Base-by-base conservation (phyloP, 495 filamentous ascomycete species). In the Cairneyella variabilis region DNA sequence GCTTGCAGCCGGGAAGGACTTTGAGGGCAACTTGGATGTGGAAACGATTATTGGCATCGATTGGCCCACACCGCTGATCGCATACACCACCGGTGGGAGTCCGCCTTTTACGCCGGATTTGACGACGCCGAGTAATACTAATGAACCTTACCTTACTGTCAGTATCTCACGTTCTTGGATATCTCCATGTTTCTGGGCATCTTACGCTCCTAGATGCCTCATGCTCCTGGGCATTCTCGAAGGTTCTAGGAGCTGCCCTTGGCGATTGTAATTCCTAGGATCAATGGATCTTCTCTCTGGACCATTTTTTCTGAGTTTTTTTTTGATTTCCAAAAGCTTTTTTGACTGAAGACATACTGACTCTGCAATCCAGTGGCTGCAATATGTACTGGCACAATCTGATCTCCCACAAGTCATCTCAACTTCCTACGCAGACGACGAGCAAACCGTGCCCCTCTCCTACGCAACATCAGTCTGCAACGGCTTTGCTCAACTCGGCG, bases 11-110 rank as follows among this genome's bases (percentile, higher is more conserved):
- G 60, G 71, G 18, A 69, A 69, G 16, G 70, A 71, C 52, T 64
- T 71, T n/a, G 88, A 92, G 62, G 87, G 85, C 22, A 86, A 83
- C 38, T 70, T 91, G 14, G 87, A 91, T 54, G 72, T 88, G 1
- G 79, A 91, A 55, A 90, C 89, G 55, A 76, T 82, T 27, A 64
- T 86, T 34, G 67, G 77, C 0, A 62, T 91, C 21, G 76, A 71
- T 14, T 79, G 82, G 50, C 77, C 81, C 17, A 67, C 82, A 1
- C 66, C 79, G 12, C 71, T 79, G 7, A 76, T 74, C 2, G 88
- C 78, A 64, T 90, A 84, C 62, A 78, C 75, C 34, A 89, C 86
- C 10, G 83, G 73, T 2, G 84, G 84, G 3, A 73, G 76, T 5
- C 83, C 80, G 9, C 74, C 72, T 3, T 74, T 83, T 51, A 66